These are phyloP conservation scores for Penicillium sp. DNA, from an alignment of 2,329 filamentous ascomycete species.

Conservation along the genomic window DNA sequence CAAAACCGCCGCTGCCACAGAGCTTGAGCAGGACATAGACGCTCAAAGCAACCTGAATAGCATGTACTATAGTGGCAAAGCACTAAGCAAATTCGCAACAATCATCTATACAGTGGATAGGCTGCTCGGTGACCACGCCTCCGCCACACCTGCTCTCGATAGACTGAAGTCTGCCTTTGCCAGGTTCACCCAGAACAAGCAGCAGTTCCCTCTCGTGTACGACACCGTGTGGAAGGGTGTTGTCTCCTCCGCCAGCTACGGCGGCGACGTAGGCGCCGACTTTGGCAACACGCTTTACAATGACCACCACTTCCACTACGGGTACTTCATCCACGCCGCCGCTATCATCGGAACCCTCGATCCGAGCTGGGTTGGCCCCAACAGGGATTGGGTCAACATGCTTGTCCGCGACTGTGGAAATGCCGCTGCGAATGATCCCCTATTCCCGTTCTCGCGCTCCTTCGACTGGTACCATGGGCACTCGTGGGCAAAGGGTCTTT, in stretches of 20 bases:
- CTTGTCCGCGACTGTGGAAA: slow-evolving; percentile 86
- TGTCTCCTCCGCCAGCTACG: slow-evolving; percentile 76
- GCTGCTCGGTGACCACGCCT: slow-evolving; percentile 61
- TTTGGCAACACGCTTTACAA: slow-evolving; percentile 87
- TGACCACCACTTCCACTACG: slow-evolving; percentile 69
- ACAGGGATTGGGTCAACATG: slow-evolving; percentile 80
- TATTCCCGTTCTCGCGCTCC: slow-evolving; percentile 79
- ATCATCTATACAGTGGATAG: slow-evolving; percentile 70
- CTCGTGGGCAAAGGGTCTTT: slow-evolving; percentile 77
- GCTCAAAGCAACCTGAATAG: slow-evolving; percentile 76
- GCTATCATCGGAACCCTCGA: slow-evolving; percentile 83
- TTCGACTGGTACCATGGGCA: slow-evolving; percentile 98
- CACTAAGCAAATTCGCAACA: slow-evolving; percentile 75
- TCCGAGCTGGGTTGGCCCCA: slow-evolving; percentile 71
- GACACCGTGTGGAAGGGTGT: slow-evolving; percentile 75
- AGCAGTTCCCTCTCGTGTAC: slow-evolving; percentile 65
- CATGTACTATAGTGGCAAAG: slow-evolving; percentile 93
- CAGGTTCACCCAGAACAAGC: slow-evolving; percentile 69
- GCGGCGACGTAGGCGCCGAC: slow-evolving; percentile 71
- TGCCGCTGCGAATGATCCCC: slow-evolving; percentile 69
- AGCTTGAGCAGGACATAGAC: slow-evolving; percentile 78
- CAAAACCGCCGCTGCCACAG: slow-evolving; percentile 66
- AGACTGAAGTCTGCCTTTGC: slow-evolving; percentile 70
- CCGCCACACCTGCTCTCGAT: slow-evolving; percentile 63
- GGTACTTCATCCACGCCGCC: slow-evolving; percentile 87